These are phyloP conservation scores for Fraxinus sp. DNA, from an alignment of 305 asterid species.

Conservation along the genomic window DNA sequence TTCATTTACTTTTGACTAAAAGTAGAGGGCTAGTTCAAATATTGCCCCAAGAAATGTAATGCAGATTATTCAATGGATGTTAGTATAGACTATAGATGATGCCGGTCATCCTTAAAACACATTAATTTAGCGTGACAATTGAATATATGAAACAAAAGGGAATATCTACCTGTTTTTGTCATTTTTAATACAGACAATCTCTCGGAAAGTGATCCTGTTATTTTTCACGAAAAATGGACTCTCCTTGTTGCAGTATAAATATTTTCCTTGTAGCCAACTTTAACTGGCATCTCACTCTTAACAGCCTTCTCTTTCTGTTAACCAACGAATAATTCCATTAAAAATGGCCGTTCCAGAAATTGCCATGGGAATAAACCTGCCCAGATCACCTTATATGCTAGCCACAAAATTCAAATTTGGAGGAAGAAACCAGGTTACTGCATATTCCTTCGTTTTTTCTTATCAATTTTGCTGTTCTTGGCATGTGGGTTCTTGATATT, in stretches of 20 bases:
- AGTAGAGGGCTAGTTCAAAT: neutral
- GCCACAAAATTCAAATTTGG: constrained; percentile 19
- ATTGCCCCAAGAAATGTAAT: neutral
- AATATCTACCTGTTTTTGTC: neutral
- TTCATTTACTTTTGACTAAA: neutral
- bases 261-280: constrained; percentile 23
- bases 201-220: neutral
- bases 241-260: constrained; percentile 29
- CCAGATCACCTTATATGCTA: constrained; percentile 14
- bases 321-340: neutral
- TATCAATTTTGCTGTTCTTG: neutral
- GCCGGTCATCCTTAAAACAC: neutral
- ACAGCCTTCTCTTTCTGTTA: neutral
- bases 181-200: neutral
- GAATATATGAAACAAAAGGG: neutral
- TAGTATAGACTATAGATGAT: neutral
- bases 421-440: constrained; percentile 31
- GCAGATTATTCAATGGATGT: neutral
- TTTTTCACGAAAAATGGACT: neutral
- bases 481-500: neutral
- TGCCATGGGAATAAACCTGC: constrained; percentile 27
- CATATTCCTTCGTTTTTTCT: neutral
- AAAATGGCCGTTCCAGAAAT: constrained; percentile 41
- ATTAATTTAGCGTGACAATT: neutral
- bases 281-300: neutral